phyloP scores from a whole-genome alignment of 2,329 filamentous ascomycete genomes.

The Chrysoporthe cubensis region DNA sequence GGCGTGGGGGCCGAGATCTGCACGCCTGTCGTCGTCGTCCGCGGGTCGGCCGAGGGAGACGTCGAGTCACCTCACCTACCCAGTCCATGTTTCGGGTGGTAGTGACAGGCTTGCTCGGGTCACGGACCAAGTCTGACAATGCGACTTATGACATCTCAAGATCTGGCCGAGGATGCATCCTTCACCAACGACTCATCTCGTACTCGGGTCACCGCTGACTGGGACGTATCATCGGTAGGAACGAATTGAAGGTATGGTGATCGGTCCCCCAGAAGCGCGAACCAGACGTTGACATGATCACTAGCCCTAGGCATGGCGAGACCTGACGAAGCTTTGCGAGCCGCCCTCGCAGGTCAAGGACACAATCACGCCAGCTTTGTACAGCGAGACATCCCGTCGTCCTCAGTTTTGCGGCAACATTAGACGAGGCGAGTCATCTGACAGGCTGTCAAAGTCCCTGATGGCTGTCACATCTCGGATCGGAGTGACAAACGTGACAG shows the following conservation, averaged over 20 bases:
- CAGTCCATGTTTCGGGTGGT: background rate
- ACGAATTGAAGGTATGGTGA: background rate
- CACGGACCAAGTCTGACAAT: constrained; percentile 6
- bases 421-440: background rate
- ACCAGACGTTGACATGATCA: background rate
- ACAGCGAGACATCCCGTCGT: background rate
- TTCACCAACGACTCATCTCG: background rate
- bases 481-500: constrained; percentile 1
- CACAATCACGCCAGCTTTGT: background rate
- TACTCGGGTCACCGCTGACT: background rate
- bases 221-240: background rate
- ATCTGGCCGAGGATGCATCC: background rate
- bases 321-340: background rate
- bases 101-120: background rate
- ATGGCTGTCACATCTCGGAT: constrained; percentile 13
- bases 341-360: background rate
- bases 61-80: background rate
- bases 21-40: background rate
- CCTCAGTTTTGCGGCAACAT: background rate
- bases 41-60: background rate
- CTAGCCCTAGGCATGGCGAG: background rate
- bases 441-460: constrained; percentile 3
- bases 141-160: constrained; percentile 1
- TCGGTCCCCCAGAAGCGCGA: background rate
- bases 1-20: constrained; percentile 2